phyloP scores from a whole-genome alignment of 106 monocot species.

The Ottelia alismoides region DNA sequence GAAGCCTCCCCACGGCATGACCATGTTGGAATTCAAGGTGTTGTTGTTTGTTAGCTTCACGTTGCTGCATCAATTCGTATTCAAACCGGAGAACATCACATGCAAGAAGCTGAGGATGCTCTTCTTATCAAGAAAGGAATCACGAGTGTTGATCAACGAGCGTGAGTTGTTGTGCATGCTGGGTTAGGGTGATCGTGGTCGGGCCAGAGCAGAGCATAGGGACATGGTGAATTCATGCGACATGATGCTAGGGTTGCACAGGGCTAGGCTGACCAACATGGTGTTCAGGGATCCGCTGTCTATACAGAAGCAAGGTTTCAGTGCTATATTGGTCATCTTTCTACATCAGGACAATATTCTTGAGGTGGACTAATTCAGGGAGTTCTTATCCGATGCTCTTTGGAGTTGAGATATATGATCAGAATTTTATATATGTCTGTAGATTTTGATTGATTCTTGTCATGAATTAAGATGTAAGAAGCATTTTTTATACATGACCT shows the following conservation, averaged over 20 bases:
- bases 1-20: slow-evolving; percentile 5
- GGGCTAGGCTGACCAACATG: slow-evolving; percentile 21
- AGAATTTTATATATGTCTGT: too few relatives aligned
- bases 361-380: slow-evolving; percentile 17
- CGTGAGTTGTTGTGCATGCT: slow-evolving; percentile 21
- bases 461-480: too few relatives aligned
- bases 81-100: slow-evolving; percentile 1
- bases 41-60: slow-evolving; percentile 10
- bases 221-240: slow-evolving; percentile 59
- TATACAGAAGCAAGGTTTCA: slow-evolving; percentile 24
- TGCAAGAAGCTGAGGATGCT: slow-evolving; percentile 36
- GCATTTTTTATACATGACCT: too few relatives aligned
- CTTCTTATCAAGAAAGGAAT: slow-evolving; percentile 27
- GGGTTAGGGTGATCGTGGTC: slow-evolving; percentile 18
- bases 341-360: slow-evolving; percentile 26
- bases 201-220: slow-evolving; percentile 26
- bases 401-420: too few relatives aligned
- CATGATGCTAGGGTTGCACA: slow-evolving; percentile 60
- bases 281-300: slow-evolving; percentile 26
- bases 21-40: slow-evolving; percentile 24
- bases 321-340: slow-evolving; percentile 10
- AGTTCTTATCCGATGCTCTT: slow-evolving; percentile 14
- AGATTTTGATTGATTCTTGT: too few relatives aligned
- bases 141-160: slow-evolving; percentile 30
- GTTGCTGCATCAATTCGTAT: slow-evolving; percentile 8